A percentile compares a stretch with the other conserved stretches of the same genome.
These are phyloP conservation scores for Tylopilus subfusipes DNA, from an alignment of 768 basidiomycete genomes.

Conservation along the genomic window DNA sequence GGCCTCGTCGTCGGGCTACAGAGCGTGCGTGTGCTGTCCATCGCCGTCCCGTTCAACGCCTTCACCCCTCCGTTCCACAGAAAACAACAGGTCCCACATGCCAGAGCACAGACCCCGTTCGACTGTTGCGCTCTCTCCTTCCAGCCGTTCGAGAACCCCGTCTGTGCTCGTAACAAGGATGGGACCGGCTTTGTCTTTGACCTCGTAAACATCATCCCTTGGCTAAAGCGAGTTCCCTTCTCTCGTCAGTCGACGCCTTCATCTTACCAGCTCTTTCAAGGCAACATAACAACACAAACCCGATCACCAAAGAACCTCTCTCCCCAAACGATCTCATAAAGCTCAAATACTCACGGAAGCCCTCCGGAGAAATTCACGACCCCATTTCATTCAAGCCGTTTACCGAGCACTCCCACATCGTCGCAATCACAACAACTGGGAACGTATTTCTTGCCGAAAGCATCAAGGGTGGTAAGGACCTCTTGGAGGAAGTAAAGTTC, in stretches of 20 bases:
- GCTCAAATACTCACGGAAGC: conserved; percentile 80
- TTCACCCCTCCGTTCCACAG: conserved; percentile 34
- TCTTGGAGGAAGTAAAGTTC: conserved; percentile 82
- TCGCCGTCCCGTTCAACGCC: neutral
- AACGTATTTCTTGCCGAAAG: conserved; percentile 95
- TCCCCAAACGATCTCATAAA: conserved; percentile 69
- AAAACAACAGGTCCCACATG: conserved; percentile 65
- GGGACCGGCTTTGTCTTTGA: conserved; percentile 84
- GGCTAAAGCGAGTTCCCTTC: conserved; percentile 69
- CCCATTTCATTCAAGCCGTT: conserved; percentile 98
- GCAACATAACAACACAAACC: conserved; percentile 78
- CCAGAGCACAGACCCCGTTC: conserved; percentile 68
- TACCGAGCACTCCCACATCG: conserved; percentile 93
- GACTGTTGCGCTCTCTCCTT: conserved; percentile 92
- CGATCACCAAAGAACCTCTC: conserved; percentile 71
- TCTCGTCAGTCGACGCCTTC: conserved; percentile 1
- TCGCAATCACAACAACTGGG: conserved; percentile 83
- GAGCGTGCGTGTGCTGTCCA: conserved; percentile 44
- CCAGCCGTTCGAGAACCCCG: conserved; percentile 85
- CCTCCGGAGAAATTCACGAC: conserved; percentile 86
- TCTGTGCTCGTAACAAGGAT: conserved; percentile 79
- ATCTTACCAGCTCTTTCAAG: conserved; percentile 36
- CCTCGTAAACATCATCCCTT: conserved; percentile 88
- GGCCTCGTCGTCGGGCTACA: conserved; percentile 72
- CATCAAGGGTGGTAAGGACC: conserved; percentile 77